Conservation (phyloP, 2,329 filamentous ascomycete genomes). For the Trichoderma arundinaceum region DNA sequence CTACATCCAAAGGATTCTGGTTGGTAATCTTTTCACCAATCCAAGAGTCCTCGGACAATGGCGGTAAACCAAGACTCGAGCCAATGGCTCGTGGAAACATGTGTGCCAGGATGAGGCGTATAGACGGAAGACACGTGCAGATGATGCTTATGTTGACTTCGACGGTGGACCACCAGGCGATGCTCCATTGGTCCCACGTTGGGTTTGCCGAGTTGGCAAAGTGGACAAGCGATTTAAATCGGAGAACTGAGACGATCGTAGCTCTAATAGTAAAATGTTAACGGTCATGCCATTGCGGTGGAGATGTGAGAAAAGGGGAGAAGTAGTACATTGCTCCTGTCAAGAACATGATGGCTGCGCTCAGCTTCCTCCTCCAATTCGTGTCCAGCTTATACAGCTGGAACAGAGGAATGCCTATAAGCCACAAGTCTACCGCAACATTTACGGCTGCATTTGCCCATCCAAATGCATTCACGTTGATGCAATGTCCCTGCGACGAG, state of each 20-base stretch:
- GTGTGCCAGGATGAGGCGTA: constrained; percentile 41
- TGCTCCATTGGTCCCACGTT: constrained; percentile 41
- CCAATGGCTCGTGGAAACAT: constrained; percentile 35
- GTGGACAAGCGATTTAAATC: constrained; percentile 39
- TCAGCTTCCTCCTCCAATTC: constrained; percentile 51
- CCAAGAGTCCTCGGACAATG: neutral
- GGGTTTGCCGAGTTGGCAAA: constrained; percentile 41
- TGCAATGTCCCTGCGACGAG: constrained; percentile 46
- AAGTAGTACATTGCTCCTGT: constrained; percentile 48
- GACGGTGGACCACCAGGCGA: constrained; percentile 45
- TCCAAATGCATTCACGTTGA: constrained; percentile 48
- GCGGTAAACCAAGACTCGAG: constrained; percentile 4
- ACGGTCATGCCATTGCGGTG: neutral
- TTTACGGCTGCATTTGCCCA: constrained; percentile 52
- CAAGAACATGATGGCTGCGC: constrained; percentile 51
- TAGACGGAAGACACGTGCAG: constrained; percentile 45
- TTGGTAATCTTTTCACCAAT: constrained; percentile 13
- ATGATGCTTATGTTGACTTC: constrained; percentile 47
- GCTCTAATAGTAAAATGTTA: constrained; percentile 35
- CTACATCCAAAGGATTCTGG: constrained; percentile 14
- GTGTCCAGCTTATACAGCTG: constrained; percentile 46
- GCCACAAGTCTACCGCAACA: constrained; percentile 51
- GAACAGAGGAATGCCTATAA: constrained; percentile 51
- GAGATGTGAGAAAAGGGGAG: no score
- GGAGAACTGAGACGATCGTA: constrained; percentile 42